Conservation (phyloP, 2,329 filamentous ascomycete species). For the Lasiodiplodia sp. region DNA sequence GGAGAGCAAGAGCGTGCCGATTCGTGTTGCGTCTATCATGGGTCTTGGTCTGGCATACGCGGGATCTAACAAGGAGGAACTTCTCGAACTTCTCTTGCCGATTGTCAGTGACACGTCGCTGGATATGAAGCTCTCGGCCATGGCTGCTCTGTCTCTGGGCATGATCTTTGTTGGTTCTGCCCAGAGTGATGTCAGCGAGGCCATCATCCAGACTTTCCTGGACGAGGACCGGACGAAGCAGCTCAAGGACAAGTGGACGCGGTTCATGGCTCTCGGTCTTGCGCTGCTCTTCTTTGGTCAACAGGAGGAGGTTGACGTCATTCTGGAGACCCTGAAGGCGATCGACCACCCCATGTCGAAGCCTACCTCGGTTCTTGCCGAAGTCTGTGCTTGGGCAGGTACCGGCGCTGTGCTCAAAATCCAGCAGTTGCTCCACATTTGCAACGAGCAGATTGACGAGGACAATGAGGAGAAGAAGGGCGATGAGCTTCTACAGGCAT, state of each 20-base stretch:
- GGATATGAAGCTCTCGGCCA: slow-evolving; percentile 95
- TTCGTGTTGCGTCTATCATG: slow-evolving; percentile 90
- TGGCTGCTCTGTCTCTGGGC: slow-evolving; percentile 91
- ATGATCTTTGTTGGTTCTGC: slow-evolving; percentile 93
- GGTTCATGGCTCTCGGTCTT: slow-evolving; percentile 93
- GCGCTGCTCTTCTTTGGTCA: slow-evolving; percentile 94
- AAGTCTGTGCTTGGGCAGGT: slow-evolving; percentile 97
- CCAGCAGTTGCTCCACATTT: slow-evolving; percentile 95
- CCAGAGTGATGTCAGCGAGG: slow-evolving; percentile 87
- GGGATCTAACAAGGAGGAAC: slow-evolving; percentile 87
- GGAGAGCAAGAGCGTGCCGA: slow-evolving; percentile 76
- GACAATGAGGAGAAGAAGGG: slow-evolving; percentile 89
- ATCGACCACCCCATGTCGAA: slow-evolving; percentile 97
- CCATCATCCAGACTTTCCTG: slow-evolving; percentile 89
- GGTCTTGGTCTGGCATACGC: slow-evolving; percentile 94
- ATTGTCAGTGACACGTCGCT: slow-evolving; percentile 84
- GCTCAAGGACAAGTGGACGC: slow-evolving; percentile 97
- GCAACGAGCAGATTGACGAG: slow-evolving; percentile 96
- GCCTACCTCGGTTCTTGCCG: slow-evolving; percentile 90
- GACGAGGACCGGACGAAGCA: slow-evolving; percentile 91
- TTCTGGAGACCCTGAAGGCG: slow-evolving; percentile 94
- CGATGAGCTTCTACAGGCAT: slow-evolving; percentile 93
- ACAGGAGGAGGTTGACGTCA: slow-evolving; percentile 98
- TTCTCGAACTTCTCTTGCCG: slow-evolving; percentile 85
- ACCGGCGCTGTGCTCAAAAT: slow-evolving; percentile 97